phyloP scores from a whole-genome alignment of 768 basidiomycete genomes.

The Boletus rufocinnamomeus region DNA sequence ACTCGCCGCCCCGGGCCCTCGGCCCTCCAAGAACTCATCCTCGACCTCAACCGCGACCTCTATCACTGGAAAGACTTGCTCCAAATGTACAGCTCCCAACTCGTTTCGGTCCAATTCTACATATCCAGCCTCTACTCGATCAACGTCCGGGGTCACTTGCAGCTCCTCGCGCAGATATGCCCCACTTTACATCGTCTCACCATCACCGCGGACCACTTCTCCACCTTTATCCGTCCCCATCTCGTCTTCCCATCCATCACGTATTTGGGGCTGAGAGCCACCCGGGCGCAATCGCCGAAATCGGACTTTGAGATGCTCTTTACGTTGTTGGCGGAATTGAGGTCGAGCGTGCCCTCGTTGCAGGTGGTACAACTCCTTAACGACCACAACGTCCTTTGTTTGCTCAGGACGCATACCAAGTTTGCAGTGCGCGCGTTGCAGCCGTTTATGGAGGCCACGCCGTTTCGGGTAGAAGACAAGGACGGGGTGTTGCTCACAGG shows the following conservation, averaged over 20 bases:
- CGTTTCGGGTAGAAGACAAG: slow-evolving; percentile 28
- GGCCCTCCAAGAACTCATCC: slow-evolving; percentile 23
- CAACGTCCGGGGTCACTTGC: background rate
- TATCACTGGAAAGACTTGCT: slow-evolving; percentile 18
- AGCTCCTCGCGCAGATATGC: slow-evolving; percentile 14
- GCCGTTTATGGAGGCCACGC: background rate
- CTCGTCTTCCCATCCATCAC: slow-evolving; percentile 17
- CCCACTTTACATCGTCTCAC: slow-evolving; percentile 24
- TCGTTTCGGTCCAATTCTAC: slow-evolving; percentile 21
- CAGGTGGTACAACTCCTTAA: slow-evolving; percentile 25
- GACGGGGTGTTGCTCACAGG: slow-evolving; percentile 25
- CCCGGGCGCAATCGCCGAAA: slow-evolving; percentile 2
- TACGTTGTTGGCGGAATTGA: slow-evolving; percentile 12
- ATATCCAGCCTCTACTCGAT: background rate
- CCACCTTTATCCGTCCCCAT: background rate
- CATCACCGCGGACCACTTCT: slow-evolving; percentile 8
- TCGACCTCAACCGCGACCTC: slow-evolving; percentile 4
- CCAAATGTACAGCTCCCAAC: slow-evolving; percentile 13
- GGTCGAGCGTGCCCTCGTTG: slow-evolving; percentile 18
- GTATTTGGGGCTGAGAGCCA: slow-evolving; percentile 19
- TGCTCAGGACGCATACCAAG: slow-evolving; percentile 21
- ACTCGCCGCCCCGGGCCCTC: background rate
- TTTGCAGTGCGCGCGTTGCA: slow-evolving; percentile 11
- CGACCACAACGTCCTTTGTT: slow-evolving; percentile 14
- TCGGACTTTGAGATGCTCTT: slow-evolving; percentile 13